Conservation (phyloP, 208 protist genomes). For the Acanthamoeba rhysodes region DNA sequence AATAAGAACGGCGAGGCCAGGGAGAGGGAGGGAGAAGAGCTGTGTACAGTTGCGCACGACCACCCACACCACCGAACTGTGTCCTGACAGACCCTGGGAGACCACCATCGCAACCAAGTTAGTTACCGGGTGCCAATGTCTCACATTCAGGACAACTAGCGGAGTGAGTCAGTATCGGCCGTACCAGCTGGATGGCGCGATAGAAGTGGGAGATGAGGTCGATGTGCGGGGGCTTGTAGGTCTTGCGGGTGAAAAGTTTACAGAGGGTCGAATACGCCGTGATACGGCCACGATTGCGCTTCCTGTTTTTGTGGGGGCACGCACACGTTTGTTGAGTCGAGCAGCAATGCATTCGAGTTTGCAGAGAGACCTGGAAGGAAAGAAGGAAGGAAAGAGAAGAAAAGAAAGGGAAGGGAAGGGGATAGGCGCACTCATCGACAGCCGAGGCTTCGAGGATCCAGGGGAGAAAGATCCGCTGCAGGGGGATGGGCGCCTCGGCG, state of each 20-base stretch:
- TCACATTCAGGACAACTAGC: neutral
- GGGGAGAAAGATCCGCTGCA: conserved; percentile 58
- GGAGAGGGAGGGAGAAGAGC: conserved; percentile 69
- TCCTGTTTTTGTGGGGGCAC: neutral
- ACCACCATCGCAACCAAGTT: neutral
- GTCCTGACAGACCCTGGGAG: conserved; percentile 3
- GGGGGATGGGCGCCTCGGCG: conserved; percentile 40
- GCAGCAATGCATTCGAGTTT: neutral
- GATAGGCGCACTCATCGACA: conserved; percentile 48
- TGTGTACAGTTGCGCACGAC: conserved; percentile 70
- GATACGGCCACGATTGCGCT: conserved; percentile 63
- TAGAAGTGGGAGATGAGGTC: conserved; percentile 72
- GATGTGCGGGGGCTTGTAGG: conserved; percentile 55
- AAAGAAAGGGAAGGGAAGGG: neutral
- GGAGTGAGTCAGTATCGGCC: neutral
- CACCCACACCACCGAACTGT: conserved; percentile 71
- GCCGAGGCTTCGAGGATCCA: conserved; percentile 73
- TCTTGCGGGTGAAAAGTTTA: conserved; percentile 68
- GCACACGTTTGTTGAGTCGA: neutral
- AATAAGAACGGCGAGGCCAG: conserved; percentile 63
- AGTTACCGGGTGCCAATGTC: neutral
- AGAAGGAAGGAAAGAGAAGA: neutral
- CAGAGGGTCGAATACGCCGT: conserved; percentile 74
- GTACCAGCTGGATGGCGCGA: conserved; percentile 34
- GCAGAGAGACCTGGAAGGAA: too few relatives aligned